Evolutionary conservation across 2,329 filamentous ascomycete species (phyloP), one percentile per base, ranked within the genome.

Genomic region (Thelonectria rubi): DNA sequence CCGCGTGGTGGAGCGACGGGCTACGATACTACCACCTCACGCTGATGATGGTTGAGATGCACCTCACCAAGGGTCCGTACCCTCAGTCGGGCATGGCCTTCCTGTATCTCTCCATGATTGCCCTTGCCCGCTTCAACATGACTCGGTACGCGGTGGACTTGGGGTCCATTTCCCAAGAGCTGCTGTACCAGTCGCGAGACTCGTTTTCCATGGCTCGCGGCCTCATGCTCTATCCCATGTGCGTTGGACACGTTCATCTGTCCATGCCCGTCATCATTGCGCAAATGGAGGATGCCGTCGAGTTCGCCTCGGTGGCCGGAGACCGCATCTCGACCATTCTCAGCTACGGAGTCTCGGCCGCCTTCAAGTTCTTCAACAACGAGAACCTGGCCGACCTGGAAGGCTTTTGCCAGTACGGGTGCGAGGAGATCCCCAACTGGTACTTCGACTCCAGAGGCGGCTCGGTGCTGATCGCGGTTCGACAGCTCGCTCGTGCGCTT

Each of bases 381-480:
- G 87, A 92, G 65, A 89, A 92, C 60, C 80, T 88, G 49, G 80
- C 81, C 14, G 91, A 94, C 58, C 78, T 93, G 0, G 91, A 93
- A 72, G 83, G 84, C 0, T 91, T 88, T 72, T 90, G 89, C 68
- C 84, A 87, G 49, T 91, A 89, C 63, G 85, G 88, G n/a, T 90
- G 88, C 62, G 86, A 93, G 63, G 91, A 93, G 65, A 86, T 92
- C 60, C 86, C 86, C 1, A 87, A 89, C 51, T 94, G 91, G 91
- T 81, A 88, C 48, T 80, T 83, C 46, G 91, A 93, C 69, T 84
- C 89, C 1, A 83, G 90, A 60, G 91, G 91, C 15, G 91, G 91
- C 2, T 87, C 87, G 0, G 80, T 93, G 53, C 78, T 94, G 7
- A 85, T 91, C 62, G 83, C 85, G 3, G 81, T 89, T 3, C 80